phyloP scores from a whole-genome alignment of 306 rosid species.

The Mucuna pruriens region DNA sequence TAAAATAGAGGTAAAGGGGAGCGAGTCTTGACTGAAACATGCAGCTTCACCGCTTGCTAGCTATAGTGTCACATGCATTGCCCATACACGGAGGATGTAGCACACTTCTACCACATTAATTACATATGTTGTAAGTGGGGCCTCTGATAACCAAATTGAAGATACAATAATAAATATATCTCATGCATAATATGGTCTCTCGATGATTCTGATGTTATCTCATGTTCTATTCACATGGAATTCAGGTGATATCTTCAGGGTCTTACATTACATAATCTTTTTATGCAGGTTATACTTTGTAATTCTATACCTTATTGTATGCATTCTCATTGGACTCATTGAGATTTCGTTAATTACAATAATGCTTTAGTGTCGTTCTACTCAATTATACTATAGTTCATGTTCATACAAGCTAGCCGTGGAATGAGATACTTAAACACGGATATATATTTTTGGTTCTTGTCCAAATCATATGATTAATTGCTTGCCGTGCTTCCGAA shows the following conservation, averaged over 20 bases:
- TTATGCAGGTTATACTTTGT: neutral
- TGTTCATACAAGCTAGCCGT: neutral
- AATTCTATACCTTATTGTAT: neutral
- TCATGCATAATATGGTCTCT: slow-evolving; percentile 33
- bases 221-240: slow-evolving; percentile 49
- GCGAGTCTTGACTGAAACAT: slow-evolving; percentile 25
- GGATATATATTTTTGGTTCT: neutral
- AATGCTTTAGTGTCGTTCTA: neutral
- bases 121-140: slow-evolving; percentile 33
- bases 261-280: slow-evolving; percentile 4
- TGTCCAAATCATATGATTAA: slow-evolving; percentile 33
- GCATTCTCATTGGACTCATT: neutral
- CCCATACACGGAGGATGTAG: slow-evolving; percentile 50
- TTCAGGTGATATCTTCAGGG: slow-evolving; percentile 39
- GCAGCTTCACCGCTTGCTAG: slow-evolving; percentile 42
- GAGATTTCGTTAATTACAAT: neutral
- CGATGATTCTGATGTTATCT: slow-evolving; percentile 16
- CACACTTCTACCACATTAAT: slow-evolving; percentile 40
- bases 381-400: neutral
- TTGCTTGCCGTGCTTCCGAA: slow-evolving; percentile 17
- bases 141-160: slow-evolving; percentile 28
- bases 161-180: slow-evolving; percentile 16
- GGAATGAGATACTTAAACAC: neutral
- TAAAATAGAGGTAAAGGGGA: slow-evolving; percentile 4
- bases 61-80: slow-evolving; percentile 50